Evolutionary conservation across 371 early-diverging fungal species (phyloP), one percentile per base, ranked within the genome.

Genomic region (Mortierella sp.): DNA sequence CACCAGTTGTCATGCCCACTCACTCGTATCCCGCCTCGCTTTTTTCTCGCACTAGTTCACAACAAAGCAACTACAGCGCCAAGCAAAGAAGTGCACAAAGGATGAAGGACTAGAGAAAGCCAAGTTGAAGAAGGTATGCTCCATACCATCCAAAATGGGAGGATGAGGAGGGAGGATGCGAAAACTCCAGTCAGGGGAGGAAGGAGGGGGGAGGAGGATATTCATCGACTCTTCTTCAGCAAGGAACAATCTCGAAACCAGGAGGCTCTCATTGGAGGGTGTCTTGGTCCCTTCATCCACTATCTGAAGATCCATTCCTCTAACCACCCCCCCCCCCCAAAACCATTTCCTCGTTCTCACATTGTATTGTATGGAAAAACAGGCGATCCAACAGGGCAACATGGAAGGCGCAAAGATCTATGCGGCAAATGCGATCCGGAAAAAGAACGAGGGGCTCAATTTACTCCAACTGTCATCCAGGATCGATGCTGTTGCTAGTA

Each of bases 401-500:
- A 89, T 87, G 82, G 98, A 97, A 72, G 94, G 94, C 1, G 98
- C 98, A 14, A 90, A 94, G 67, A 91, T 98, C 63, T 94, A 96
- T 71, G 97, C 96, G 3, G 87, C 93, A 8, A 96, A 96, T 71
- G 96, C 96, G n/a, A 98, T 98, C 67, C 87, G 98, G 71, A 98
- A 98, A 81, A 95, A 96, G 88, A 96, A 93, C 67, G 98, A 97
- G 80, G 69, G 91, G 2, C 82, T 97, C 39, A 96, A 98, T 73
- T 69, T 96, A 37, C 83, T 96, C 37, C 85, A 92, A 58, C 85
- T 98, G 37, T 84, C 94, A 19, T 94, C 95, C 51, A 88, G 97
- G 44, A 91, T 98, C 57, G 98, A 97, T 76, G 97, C 94, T 8
- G 95, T 95, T 3, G 92, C 97, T 16, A 88, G 91, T 53, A 83